Conservation (phyloP, 108 stramenopile genomes). For the Conticribra guillardii region DNA sequence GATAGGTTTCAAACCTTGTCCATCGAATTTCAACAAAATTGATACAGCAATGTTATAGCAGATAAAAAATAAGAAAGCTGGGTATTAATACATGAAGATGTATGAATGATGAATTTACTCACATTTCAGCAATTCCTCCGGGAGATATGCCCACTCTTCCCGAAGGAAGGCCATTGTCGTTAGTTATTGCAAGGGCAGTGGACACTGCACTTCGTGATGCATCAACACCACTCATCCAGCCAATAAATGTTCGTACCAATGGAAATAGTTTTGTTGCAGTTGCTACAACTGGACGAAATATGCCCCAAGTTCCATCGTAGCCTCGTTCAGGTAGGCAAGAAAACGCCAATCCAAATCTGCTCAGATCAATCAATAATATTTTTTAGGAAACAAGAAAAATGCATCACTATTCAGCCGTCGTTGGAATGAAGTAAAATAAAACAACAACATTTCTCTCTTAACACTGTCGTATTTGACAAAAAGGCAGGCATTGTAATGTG, state of each 20-base stretch:
- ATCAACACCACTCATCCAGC: slow-evolving; percentile 72
- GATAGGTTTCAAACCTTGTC: slow-evolving; percentile 84
- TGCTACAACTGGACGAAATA: slow-evolving; percentile 79
- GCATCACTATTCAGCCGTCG: too few relatives aligned
- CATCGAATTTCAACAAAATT: too few relatives aligned
- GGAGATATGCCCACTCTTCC: slow-evolving; percentile 73
- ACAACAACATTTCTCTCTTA: too few relatives aligned
- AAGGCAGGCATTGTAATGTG: too few relatives aligned
- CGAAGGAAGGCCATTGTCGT: slow-evolving; percentile 20
- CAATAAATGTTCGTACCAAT: slow-evolving; percentile 70
- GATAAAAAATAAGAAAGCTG: too few relatives aligned
- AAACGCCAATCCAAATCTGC: slow-evolving; percentile 78
- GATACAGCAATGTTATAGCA: background rate
- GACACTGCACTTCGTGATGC: slow-evolving; percentile 71
- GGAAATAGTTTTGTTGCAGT: slow-evolving; percentile 83
- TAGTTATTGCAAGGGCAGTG: slow-evolving; percentile 42
- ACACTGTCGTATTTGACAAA: too few relatives aligned
- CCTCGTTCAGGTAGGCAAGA: slow-evolving; percentile 58
- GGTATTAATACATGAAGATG: too few relatives aligned
- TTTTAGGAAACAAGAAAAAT: too few relatives aligned
- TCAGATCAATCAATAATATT: too few relatives aligned
- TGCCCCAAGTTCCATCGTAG: slow-evolving; percentile 65
- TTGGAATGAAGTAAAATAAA: too few relatives aligned
- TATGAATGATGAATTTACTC: too few relatives aligned
- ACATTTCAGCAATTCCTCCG: slow-evolving; percentile 95